Evolutionary conservation across 805 yeast species (phyloP).

Genomic region (Spathaspora arborariae): DNA sequence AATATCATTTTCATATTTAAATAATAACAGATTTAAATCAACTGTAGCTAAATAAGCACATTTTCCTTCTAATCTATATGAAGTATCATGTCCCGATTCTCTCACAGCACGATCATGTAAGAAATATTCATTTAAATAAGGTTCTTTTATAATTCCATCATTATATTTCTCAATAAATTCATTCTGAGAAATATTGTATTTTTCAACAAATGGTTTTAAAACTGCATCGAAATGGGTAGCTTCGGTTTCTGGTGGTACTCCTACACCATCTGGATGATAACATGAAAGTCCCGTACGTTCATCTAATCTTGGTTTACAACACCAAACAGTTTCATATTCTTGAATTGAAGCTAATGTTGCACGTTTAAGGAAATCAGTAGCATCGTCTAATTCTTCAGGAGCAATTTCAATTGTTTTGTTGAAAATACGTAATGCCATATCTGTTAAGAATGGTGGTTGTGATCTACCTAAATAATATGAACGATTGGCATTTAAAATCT

Average conservation of each 20-base stretch:
- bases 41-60: constrained; percentile 90
- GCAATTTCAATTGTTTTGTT: constrained; percentile 49
- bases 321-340: constrained; percentile 85
- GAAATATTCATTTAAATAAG: constrained; percentile 83
- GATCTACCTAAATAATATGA: constrained; percentile 87
- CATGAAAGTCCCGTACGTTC: constrained; percentile 74
- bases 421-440: constrained; percentile 75
- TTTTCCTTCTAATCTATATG: constrained; percentile 83
- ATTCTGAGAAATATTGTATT: constrained; percentile 53
- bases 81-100: constrained; percentile 95
- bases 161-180: constrained; percentile 67
- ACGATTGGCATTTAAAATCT: constrained; percentile 90
- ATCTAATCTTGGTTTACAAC: constrained; percentile 68
- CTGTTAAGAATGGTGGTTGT: constrained; percentile 96
- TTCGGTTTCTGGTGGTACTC: constrained; percentile 98
- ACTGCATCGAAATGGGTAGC: constrained; percentile 78
- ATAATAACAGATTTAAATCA: constrained; percentile 79
- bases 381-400: constrained; percentile 32
- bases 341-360: constrained; percentile 77
- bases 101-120: constrained; percentile 92
- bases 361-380: constrained; percentile 58
- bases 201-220: constrained; percentile 62
- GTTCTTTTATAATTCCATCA: constrained; percentile 60
- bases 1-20: constrained; percentile 88
- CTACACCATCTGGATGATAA: constrained; percentile 84